Conservation (phyloP, 371 early-diverging fungal genomes). For the Mortierella sp. region DNA sequence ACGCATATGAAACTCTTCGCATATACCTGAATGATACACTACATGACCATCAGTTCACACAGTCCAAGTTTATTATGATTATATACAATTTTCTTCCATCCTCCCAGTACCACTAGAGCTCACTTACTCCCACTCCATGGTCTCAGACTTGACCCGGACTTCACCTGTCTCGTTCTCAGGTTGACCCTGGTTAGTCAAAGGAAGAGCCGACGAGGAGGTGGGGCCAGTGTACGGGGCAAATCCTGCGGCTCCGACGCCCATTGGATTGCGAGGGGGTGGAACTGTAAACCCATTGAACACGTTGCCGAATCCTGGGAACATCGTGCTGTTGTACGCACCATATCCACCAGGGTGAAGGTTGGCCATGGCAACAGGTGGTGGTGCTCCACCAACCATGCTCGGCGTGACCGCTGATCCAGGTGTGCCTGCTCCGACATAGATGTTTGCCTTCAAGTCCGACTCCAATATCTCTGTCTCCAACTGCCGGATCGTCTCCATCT, state of each 20-base stretch:
- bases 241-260: neutral
- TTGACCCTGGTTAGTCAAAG: neutral
- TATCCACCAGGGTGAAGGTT: constrained; percentile 50
- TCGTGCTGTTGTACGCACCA: constrained; percentile 34
- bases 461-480: constrained; percentile 51
- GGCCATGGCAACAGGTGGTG: constrained; percentile 20
- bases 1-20: no score
- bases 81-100: neutral
- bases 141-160: constrained; percentile 42
- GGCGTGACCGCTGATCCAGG: constrained; percentile 14
- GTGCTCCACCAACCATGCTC: constrained; percentile 1
- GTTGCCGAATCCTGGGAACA: constrained; percentile 44
- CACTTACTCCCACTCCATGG: constrained; percentile 51
- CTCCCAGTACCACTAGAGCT: neutral
- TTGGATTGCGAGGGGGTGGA: constrained; percentile 8
- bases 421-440: constrained; percentile 23
- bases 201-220: neutral
- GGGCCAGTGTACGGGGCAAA: neutral
- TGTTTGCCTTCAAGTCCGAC: constrained; percentile 42
- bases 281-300: constrained; percentile 29
- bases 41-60: no score
- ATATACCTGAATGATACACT: no score
- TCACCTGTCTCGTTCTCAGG: constrained; percentile 14
- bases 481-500: constrained; percentile 41
- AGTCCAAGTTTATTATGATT: neutral